Evolutionary conservation across 2,329 filamentous ascomycete species (phyloP).

Genomic region (Pseudogymnoascus sp.): DNA sequence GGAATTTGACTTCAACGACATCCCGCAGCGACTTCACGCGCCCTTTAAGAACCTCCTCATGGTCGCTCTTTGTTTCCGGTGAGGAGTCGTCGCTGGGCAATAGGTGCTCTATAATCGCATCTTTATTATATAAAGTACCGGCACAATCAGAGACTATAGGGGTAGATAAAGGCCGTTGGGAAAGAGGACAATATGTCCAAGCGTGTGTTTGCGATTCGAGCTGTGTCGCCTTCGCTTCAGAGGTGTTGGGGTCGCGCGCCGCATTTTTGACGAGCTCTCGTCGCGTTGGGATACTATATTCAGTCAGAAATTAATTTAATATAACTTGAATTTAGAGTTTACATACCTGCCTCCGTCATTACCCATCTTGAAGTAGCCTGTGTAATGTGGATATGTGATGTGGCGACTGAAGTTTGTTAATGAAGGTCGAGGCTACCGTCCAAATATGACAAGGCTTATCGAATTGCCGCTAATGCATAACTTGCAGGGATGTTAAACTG

Average conservation of each 20-base stretch:
- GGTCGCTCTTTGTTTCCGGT: slow-evolving; percentile 41
- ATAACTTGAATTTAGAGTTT: background rate
- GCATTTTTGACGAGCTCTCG: slow-evolving; percentile 94
- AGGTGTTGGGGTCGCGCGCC: slow-evolving; percentile 70
- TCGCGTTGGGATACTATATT: slow-evolving; percentile 72
- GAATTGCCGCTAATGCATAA: background rate
- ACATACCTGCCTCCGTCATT: slow-evolving; percentile 80
- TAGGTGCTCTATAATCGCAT: slow-evolving; percentile 68
- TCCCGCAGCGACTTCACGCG: slow-evolving; percentile 74
- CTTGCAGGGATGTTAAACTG: slow-evolving; percentile 2
- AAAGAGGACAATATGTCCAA: slow-evolving; percentile 86
- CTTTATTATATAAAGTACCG: slow-evolving; percentile 90
- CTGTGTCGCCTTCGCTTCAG: slow-evolving; percentile 81
- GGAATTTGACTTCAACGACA: slow-evolving; percentile 76
- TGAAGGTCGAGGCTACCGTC: background rate
- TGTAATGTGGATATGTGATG: background rate
- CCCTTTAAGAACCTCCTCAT: slow-evolving; percentile 51
- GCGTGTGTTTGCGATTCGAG: slow-evolving; percentile 77
- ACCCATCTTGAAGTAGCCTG: slow-evolving; percentile 54
- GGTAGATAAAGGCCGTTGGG: slow-evolving; percentile 59
- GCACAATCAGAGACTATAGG: slow-evolving; percentile 73
- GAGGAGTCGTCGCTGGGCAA: slow-evolving; percentile 44
- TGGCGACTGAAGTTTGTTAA: background rate
- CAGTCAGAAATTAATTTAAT: slow-evolving; percentile 10
- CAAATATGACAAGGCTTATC: slow-evolving; percentile 7